Evolutionary conservation across 305 asterid genomes (phyloP).

Genomic region (Plantago coronopus): DNA sequence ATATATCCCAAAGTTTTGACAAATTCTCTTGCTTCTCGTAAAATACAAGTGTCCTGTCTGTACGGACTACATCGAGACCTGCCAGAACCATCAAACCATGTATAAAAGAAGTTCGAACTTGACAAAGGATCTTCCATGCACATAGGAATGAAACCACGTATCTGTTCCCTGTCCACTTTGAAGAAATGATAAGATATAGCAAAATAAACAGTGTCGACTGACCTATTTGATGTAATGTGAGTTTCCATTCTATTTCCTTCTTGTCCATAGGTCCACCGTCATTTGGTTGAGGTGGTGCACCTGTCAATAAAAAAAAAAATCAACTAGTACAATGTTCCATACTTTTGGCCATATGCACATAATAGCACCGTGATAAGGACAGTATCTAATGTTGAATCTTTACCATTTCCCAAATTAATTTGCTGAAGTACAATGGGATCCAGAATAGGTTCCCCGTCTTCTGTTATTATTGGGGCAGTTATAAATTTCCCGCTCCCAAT

Average conservation of each 20-base stretch:
- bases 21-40: slow-evolving; percentile 77
- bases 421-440: slow-evolving; percentile 81
- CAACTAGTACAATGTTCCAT: slow-evolving; percentile 21
- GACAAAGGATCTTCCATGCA: neutral
- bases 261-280: slow-evolving; percentile 45
- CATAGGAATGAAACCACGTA: neutral
- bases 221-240: slow-evolving; percentile 90
- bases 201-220: slow-evolving; percentile 25
- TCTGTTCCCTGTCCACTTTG: neutral
- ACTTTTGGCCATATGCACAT: neutral
- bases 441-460: slow-evolving; percentile 59
- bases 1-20: slow-evolving; percentile 82
- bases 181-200: neutral
- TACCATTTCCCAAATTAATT: slow-evolving; percentile 42
- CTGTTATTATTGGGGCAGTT: slow-evolving; percentile 75
- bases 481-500: slow-evolving; percentile 72
- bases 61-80: slow-evolving; percentile 92
- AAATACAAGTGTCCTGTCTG: slow-evolving; percentile 74
- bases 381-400: slow-evolving; percentile 18
- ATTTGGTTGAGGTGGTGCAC: slow-evolving; percentile 12
- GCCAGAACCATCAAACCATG: slow-evolving; percentile 21
- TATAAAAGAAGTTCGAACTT: neutral
- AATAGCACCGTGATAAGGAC: neutral
- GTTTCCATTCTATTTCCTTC: slow-evolving; percentile 80
- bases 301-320: slow-evolving; percentile 31